phyloP scores from a whole-genome alignment of 2,329 filamentous ascomycete genomes.

The Aspergillus thermomutatus region DNA sequence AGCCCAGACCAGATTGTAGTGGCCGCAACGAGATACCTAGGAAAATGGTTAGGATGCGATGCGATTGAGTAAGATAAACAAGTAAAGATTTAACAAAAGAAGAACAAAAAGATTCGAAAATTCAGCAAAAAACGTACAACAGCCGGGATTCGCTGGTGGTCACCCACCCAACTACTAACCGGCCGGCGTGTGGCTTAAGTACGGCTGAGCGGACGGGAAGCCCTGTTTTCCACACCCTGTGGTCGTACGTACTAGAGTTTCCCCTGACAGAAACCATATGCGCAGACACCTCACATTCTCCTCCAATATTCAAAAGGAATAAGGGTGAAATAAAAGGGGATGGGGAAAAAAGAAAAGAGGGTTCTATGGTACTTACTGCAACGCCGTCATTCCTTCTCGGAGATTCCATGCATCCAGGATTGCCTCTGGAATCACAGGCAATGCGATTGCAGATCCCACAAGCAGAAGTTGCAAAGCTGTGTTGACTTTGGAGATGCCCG shows the following conservation, averaged over 20 bases:
- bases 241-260: slow-evolving; percentile 38
- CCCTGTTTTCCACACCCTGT: slow-evolving; percentile 48
- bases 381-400: slow-evolving; percentile 58
- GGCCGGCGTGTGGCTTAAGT: slow-evolving; percentile 48
- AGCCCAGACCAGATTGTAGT: slow-evolving; percentile 93
- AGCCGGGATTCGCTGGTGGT: slow-evolving; percentile 48
- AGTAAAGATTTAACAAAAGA: neutral
- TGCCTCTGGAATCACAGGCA: slow-evolving; percentile 65
- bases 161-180: slow-evolving; percentile 49
- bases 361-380: slow-evolving; percentile 38
- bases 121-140: slow-evolving; percentile 39
- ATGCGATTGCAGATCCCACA: slow-evolving; percentile 77
- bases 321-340: neutral
- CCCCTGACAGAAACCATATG: slow-evolving; percentile 4
- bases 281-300: neutral
- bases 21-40: slow-evolving; percentile 75
- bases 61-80: neutral
- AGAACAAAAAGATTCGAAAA: slow-evolving; percentile 4
- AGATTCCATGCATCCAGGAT: slow-evolving; percentile 53
- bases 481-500: slow-evolving; percentile 63
- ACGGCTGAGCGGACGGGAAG: slow-evolving; percentile 49
- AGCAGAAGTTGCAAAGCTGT: slow-evolving; percentile 86
- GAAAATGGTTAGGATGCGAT: slow-evolving; percentile 23
- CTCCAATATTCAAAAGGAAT: neutral
- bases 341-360: slow-evolving; percentile 3